Base-by-base conservation (phyloP, 2,329 filamentous ascomycete species). In the Nigrospora oryzae region DNA sequence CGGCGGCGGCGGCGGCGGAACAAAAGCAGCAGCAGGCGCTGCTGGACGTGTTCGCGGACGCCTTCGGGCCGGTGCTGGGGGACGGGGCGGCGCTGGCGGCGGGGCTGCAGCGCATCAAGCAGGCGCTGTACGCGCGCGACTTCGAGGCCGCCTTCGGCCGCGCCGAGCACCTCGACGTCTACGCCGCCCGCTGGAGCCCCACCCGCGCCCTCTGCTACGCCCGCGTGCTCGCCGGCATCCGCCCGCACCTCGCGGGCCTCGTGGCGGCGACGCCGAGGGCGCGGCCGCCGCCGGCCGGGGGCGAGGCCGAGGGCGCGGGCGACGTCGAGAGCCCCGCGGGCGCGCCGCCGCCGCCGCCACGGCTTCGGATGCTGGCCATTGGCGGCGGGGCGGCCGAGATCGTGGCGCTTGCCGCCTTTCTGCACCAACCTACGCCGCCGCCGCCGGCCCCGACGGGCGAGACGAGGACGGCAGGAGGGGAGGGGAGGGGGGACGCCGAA, bases 181-280 rank as follows among this genome's bases (percentile, higher is more conserved):
- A 98, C 68, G 88, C 89, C 10, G 79, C 88, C 44, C 72, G 93
- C 55, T 98, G 91, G 90, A 95, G 89, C 63, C 87, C 91, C 2
- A 85, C 86, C 43, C 75, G 93, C 43, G 86, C 89, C 0, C 67
- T 97, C 43, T 88, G 84, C 50, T 97, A 97, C 65, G 71, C 80
- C n/a, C 59, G 66, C 3, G 64, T 82, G n/a, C 62, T 84, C 34
- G 47, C 63, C 40, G 57, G 56, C 8, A 57, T 78, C 12, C 48
- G 51, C 11, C 47, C 51, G 1, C 53, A 71, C 28, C 49, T 73
- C 3, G 52, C 60, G 23, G 48, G 45, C 28, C 54, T 68, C 40
- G 28, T 60, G 5, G 47, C 28, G 33, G 42, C 6, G 39, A 41
- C 3, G 35, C 31, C 15, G 43, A 45, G 3, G 43, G 15, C n/a